A percentile compares a stretch with the other conserved stretches of the same genome.
Evolutionary conservation across 768 basidiomycete species (phyloP).

Genomic region (Phlebiopsis gigantea): DNA sequence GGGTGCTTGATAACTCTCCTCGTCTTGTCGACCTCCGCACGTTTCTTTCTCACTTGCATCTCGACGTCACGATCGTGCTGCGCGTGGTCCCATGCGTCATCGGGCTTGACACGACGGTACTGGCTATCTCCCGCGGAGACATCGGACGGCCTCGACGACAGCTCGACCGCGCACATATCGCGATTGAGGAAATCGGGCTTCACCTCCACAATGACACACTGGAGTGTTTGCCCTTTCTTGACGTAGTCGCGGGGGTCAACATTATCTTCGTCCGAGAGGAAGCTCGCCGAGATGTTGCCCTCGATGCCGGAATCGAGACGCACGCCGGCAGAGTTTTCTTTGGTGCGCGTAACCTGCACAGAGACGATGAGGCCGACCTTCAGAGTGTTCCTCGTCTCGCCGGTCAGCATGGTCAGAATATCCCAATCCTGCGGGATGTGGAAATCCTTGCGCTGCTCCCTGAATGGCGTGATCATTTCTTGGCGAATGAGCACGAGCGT

Average conservation of each 20-base stretch:
- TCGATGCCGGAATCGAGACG: conserved; percentile 94
- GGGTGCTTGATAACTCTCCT: conserved; percentile 94
- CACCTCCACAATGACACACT: conserved; percentile 72
- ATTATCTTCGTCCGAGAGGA: conserved; percentile 46
- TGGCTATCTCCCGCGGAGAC: conserved; percentile 55
- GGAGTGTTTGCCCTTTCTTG: conserved; percentile 75
- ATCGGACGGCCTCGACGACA: conserved; percentile 67
- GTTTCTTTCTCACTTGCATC: conserved; percentile 74
- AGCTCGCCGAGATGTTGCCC: conserved; percentile 61
- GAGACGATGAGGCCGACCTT: conserved; percentile 78
- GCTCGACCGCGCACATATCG: conserved; percentile 62
- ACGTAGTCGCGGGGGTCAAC: conserved; percentile 41
- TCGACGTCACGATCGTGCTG: conserved; percentile 66
- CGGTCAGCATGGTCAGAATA: conserved; percentile 90
- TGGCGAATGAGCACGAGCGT: conserved; percentile 84
- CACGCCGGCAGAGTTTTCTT: conserved; percentile 40
- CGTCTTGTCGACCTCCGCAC: conserved; percentile 72
- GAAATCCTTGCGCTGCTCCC: conserved; percentile 69
- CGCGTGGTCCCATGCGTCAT: conserved; percentile 61
- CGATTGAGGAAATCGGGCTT: conserved; percentile 49
- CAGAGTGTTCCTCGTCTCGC: conserved; percentile 80
- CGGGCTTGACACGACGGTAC: conserved; percentile 54
- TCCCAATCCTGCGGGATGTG: conserved; percentile 65
- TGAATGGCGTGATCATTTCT: conserved; percentile 77
- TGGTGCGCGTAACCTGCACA: conserved; percentile 57